Conservation (phyloP, 805 yeast species). For the Hyphopichia homilentoma region DNA sequence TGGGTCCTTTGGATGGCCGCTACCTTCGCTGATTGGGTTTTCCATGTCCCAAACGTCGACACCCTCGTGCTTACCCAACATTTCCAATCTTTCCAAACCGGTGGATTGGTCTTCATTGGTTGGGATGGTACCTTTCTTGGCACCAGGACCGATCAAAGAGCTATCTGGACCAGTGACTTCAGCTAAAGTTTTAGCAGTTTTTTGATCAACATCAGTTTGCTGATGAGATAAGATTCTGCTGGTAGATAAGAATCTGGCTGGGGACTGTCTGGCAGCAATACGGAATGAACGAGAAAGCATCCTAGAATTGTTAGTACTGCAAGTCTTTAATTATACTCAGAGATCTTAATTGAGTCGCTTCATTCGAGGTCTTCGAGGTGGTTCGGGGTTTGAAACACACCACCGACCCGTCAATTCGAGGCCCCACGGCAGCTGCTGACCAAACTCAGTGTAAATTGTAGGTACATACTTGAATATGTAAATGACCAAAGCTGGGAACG, state of each 20-base stretch:
- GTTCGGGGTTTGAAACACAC: no score
- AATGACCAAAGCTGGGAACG: no score
- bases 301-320: no score
- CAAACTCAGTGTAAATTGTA: no score
- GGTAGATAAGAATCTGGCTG: slow-evolving; percentile 32
- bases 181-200: slow-evolving; percentile 63
- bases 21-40: slow-evolving; percentile 84
- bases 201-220: slow-evolving; percentile 36
- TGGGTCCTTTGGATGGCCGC: slow-evolving; percentile 89
- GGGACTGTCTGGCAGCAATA: slow-evolving; percentile 21
- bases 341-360: no score
- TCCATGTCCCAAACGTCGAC: slow-evolving; percentile 87
- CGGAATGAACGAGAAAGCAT: slow-evolving; percentile 40
- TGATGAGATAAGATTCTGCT: slow-evolving; percentile 22
- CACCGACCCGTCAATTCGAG: no score
- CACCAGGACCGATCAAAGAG: slow-evolving; percentile 89
- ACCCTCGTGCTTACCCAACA: slow-evolving; percentile 93
- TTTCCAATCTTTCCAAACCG: slow-evolving; percentile 95
- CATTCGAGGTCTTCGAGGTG: no score
- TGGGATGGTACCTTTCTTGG: slow-evolving; percentile 79
- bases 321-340: no score
- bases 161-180: slow-evolving; percentile 75
- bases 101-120: slow-evolving; percentile 95
- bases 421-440: no score
- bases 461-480: no score